Conservation (phyloP, 805 yeast species). For the Wickerhamomyces tratensis region DNA sequence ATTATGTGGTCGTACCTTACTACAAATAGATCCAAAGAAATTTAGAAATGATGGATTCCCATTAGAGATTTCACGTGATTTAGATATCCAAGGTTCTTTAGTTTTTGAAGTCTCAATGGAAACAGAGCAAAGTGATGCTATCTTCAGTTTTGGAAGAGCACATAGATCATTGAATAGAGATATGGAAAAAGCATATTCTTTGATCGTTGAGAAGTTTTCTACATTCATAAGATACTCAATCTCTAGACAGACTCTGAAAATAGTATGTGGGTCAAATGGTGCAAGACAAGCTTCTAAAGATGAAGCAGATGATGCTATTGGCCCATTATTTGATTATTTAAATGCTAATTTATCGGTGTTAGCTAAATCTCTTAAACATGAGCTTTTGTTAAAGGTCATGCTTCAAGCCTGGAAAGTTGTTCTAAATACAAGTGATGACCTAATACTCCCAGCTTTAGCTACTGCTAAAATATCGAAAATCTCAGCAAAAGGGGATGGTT, state of each 20-base stretch:
- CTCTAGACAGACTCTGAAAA: slow-evolving; percentile 48
- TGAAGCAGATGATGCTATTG: slow-evolving; percentile 52
- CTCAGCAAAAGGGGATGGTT: slow-evolving; percentile 20
- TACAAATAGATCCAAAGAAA: slow-evolving; percentile 52
- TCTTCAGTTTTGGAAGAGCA: slow-evolving; percentile 72
- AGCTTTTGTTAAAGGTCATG: slow-evolving; percentile 55
- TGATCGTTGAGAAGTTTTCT: slow-evolving; percentile 67
- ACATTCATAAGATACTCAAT: slow-evolving; percentile 46
- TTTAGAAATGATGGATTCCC: slow-evolving; percentile 65
- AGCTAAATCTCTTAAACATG: slow-evolving; percentile 47
- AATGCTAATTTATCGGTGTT: slow-evolving; percentile 58
- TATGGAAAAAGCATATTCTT: slow-evolving; percentile 55
- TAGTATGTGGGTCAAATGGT: slow-evolving; percentile 45
- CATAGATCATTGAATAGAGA: slow-evolving; percentile 54
- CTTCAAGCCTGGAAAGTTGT: slow-evolving; percentile 74
- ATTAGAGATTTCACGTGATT: slow-evolving; percentile 43
- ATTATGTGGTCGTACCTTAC: slow-evolving; percentile 53
- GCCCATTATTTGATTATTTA: slow-evolving; percentile 66
- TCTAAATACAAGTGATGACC: slow-evolving; percentile 54
- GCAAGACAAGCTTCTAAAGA: slow-evolving; percentile 30
- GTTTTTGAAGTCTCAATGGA: slow-evolving; percentile 65
- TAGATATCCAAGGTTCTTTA: slow-evolving; percentile 59
- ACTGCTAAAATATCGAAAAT: slow-evolving; percentile 24
- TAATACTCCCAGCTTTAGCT: slow-evolving; percentile 65
- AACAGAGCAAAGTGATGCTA: slow-evolving; percentile 69